Evolutionary conservation across 2,329 filamentous ascomycete genomes (phyloP).

Genomic region (Colletotrichum lindemuthianum): DNA sequence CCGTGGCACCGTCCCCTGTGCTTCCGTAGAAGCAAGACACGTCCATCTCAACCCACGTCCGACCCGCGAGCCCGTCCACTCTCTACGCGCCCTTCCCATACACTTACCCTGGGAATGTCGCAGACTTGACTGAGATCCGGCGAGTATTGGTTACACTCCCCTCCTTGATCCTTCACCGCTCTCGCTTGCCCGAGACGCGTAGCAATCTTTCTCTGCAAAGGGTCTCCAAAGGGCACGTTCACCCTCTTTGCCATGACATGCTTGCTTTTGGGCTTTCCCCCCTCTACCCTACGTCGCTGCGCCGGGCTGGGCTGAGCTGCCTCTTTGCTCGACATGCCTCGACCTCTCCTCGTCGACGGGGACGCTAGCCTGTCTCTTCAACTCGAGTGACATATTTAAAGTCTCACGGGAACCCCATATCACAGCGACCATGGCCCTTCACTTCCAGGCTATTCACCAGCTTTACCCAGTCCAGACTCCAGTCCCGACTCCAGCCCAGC

Average conservation of each 20-base stretch:
- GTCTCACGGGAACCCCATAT: constrained; percentile 9
- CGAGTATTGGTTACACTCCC: constrained; percentile 38
- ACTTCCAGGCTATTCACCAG: constrained; percentile 15
- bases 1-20: constrained; percentile 31
- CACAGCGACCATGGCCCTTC: neutral
- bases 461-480: neutral
- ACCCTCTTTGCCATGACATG: constrained; percentile 15
- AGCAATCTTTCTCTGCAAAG: constrained; percentile 1
- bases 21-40: constrained; percentile 36
- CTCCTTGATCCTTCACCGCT: constrained; percentile 34
- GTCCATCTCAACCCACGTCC: constrained; percentile 22
- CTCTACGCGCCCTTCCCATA: constrained; percentile 32
- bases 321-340: constrained; percentile 9
- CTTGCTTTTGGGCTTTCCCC: constrained; percentile 31
- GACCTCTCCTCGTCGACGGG: neutral
- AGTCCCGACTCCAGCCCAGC: neutral
- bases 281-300: neutral
- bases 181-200: constrained; percentile 35
- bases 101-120: constrained; percentile 35
- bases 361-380: constrained; percentile 7
- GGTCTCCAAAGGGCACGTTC: constrained; percentile 2
- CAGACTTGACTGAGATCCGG: constrained; percentile 37
- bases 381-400: constrained; percentile 29
- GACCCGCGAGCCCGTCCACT: constrained; percentile 25
- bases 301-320: neutral